phyloP scores from a whole-genome alignment of 805 yeast species.

The Candida orba region DNA sequence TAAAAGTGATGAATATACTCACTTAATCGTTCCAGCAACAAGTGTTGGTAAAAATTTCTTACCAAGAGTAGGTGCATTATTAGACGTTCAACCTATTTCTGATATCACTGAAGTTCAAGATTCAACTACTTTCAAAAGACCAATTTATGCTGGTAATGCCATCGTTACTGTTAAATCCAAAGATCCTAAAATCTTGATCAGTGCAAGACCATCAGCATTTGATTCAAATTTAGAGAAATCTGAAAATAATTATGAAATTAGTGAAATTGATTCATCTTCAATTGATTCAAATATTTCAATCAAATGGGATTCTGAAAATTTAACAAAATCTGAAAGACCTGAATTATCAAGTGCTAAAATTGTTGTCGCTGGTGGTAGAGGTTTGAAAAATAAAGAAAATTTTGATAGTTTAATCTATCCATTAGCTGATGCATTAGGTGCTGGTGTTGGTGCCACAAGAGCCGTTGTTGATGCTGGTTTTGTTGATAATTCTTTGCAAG shows the following conservation, averaged over 20 bases:
- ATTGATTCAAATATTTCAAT: slow-evolving; percentile 23
- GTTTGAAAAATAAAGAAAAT: slow-evolving; percentile 81
- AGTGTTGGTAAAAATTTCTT: slow-evolving; percentile 80
- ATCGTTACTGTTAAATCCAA: slow-evolving; percentile 68
- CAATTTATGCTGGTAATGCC: slow-evolving; percentile 95
- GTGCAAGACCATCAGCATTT: slow-evolving; percentile 85
- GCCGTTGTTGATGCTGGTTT: slow-evolving; percentile 97
- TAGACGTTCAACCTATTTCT: slow-evolving; percentile 83
- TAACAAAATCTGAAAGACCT: slow-evolving; percentile 78
- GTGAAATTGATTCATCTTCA: slow-evolving; percentile 34
- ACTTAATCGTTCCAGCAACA: slow-evolving; percentile 76
- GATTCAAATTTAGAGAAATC: slow-evolving; percentile 35
- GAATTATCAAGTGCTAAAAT: slow-evolving; percentile 77
- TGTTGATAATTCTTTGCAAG: slow-evolving; percentile 93
- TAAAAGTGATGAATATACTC: slow-evolving; percentile 36
- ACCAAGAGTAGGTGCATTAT: slow-evolving; percentile 79
- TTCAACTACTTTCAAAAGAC: slow-evolving; percentile 75
- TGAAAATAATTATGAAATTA: slow-evolving; percentile 36
- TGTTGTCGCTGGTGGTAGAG: slow-evolving; percentile 92
- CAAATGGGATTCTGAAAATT: slow-evolving; percentile 66
- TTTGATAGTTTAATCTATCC: slow-evolving; percentile 76
- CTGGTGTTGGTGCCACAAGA: slow-evolving; percentile 96
- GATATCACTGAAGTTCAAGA: slow-evolving; percentile 68
- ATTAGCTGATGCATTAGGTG: slow-evolving; percentile 81
- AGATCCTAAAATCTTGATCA: slow-evolving; percentile 59